phyloP scores from a whole-genome alignment of 805 yeast species.

The Kurtzmaniella cleridarum region DNA sequence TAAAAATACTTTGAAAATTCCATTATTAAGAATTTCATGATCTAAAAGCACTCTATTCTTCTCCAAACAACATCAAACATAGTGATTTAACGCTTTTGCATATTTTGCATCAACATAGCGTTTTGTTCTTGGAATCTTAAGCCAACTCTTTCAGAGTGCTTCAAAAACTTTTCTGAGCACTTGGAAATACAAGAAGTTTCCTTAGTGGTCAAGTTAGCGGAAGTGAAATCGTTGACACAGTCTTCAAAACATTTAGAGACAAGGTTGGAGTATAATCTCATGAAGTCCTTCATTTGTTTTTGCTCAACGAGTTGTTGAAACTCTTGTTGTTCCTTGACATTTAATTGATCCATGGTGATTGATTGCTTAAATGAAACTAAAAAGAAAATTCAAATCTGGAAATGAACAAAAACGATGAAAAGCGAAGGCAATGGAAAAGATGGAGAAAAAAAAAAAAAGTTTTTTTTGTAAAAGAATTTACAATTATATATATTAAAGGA shows the following conservation, averaged over 20 bases:
- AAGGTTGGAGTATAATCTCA: conserved; percentile 90
- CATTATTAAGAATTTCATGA: no score
- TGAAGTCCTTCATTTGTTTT: conserved; percentile 98
- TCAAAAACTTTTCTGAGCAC: conserved; percentile 96
- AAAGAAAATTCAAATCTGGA: no score
- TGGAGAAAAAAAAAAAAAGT: no score
- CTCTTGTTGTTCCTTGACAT: conserved; percentile 93
- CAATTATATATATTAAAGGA: no score
- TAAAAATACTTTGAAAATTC: no score
- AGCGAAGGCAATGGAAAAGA: no score
- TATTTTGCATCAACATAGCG: conserved; percentile 68
- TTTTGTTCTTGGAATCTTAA: conserved; percentile 98
- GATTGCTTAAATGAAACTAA: conserved; percentile 3
- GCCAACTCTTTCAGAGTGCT: conserved; percentile 97
- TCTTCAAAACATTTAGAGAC: conserved; percentile 97
- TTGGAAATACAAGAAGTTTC: conserved; percentile 83
- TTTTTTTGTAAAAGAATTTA: no score
- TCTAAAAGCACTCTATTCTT: no score
- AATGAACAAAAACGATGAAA: no score
- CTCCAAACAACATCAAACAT: not conserved
- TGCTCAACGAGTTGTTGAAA: conserved; percentile 93
- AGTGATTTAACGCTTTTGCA: conserved; percentile 29
- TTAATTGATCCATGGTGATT: conserved; percentile 80
- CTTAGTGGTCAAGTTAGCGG: conserved; percentile 76
- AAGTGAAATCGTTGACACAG: conserved; percentile 97